These are phyloP conservation scores for Allantophomopsis lycopodina DNA, from an alignment of 2,329 filamentous ascomycete genomes.

Conservation along the genomic window DNA sequence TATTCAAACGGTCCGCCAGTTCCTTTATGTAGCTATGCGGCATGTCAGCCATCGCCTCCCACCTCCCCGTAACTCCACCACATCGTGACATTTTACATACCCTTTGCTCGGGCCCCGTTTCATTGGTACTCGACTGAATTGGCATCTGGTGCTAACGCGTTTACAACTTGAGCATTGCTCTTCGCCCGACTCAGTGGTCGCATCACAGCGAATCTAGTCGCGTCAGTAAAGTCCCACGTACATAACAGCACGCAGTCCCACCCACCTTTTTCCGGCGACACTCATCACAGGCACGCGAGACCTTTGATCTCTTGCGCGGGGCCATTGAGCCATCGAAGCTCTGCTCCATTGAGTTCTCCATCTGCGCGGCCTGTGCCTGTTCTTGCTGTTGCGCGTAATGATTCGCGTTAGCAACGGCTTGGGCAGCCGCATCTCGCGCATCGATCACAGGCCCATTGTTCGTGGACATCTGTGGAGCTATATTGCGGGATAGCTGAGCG, in stretches of 20 bases:
- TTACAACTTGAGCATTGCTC: slow-evolving; percentile 72
- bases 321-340: slow-evolving; percentile 28
- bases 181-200: slow-evolving; percentile 57
- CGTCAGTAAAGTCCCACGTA: neutral
- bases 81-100: slow-evolving; percentile 24
- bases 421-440: slow-evolving; percentile 17
- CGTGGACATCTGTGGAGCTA: slow-evolving; percentile 24
- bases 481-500: slow-evolving; percentile 29
- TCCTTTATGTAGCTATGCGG: slow-evolving; percentile 71
- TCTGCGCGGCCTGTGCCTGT: slow-evolving; percentile 7
- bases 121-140: slow-evolving; percentile 79
- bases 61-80: slow-evolving; percentile 1
- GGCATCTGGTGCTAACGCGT: slow-evolving; percentile 60
- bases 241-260: neutral
- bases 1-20: slow-evolving; percentile 71
- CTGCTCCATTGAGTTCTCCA: slow-evolving; percentile 22
- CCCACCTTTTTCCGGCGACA: slow-evolving; percentile 64
- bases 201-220: slow-evolving; percentile 61
- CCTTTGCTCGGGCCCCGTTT: slow-evolving; percentile 86
- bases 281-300: slow-evolving; percentile 80
- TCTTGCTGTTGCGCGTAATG: slow-evolving; percentile 19
- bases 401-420: slow-evolving; percentile 18
- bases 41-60: slow-evolving; percentile 7
- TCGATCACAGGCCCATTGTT: slow-evolving; percentile 22
- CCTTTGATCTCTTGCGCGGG: slow-evolving; percentile 69